Conservation (phyloP, 225 moss, liverwort and hornwort genomes). For the Antitrichia curtipendula region DNA sequence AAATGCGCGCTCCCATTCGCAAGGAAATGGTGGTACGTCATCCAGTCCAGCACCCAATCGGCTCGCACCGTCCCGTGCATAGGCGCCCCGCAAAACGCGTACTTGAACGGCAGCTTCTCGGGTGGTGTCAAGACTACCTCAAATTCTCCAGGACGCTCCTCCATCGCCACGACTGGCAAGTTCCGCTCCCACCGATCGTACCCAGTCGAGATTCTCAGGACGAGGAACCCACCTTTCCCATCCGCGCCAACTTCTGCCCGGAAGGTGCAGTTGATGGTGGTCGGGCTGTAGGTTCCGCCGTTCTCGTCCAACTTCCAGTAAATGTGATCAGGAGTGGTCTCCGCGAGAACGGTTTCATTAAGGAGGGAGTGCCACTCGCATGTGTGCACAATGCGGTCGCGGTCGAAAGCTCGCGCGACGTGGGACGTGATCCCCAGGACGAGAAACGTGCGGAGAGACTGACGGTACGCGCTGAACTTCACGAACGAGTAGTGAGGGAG, state of each 20-base stretch:
- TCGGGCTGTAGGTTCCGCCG: conserved; percentile 23
- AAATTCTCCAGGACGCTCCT: conserved; percentile 38
- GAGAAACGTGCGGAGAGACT: conserved; percentile 29
- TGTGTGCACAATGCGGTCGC: conserved; percentile 26
- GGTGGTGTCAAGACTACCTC: conserved; percentile 9
- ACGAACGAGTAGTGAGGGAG: conserved; percentile 53
- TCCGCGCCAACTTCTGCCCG: conserved; percentile 20
- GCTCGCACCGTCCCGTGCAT: conserved; percentile 33
- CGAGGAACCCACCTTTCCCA: conserved; percentile 30
- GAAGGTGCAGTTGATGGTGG: conserved; percentile 67
- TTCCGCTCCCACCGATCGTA: conserved; percentile 2
- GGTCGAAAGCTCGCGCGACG: conserved; percentile 32
- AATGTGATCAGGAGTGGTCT: conserved; percentile 13
- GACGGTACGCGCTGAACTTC: conserved; percentile 55
- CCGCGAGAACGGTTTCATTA: neutral
- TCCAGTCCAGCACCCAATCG: conserved; percentile 54
- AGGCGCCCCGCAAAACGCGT: conserved; percentile 74
- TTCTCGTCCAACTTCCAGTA: conserved; percentile 52
- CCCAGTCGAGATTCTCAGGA: conserved; percentile 42
- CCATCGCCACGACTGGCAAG: conserved; percentile 23
- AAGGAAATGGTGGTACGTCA: conserved; percentile 58
- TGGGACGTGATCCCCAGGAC: conserved; percentile 42
- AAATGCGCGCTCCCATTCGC: conserved; percentile 61
- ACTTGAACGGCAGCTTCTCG: conserved; percentile 21
- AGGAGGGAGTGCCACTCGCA: conserved; percentile 54